Evolutionary conservation across 1,139 yeast species (phyloP).

Genomic region (Suhomyces anneliseae): DNA sequence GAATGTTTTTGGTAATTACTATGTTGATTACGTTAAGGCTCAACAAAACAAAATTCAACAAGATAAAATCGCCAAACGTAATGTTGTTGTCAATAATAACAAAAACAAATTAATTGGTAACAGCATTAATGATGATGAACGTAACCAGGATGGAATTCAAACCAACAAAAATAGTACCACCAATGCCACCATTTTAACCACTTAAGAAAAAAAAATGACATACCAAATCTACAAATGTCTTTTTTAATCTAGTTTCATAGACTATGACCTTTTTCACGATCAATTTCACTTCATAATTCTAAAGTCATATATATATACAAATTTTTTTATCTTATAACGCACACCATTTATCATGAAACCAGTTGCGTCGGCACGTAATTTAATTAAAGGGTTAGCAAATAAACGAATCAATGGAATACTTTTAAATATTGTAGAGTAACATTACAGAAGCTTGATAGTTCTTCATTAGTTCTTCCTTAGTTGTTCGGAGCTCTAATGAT

Average conservation of each 20-base stretch:
- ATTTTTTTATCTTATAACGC: not conserved
- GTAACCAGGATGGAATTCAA: conserved; percentile 7
- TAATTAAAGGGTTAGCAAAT: not conserved
- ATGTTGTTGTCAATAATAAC: conserved; percentile 10
- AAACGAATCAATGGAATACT: too few species aligned
- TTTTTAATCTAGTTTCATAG: not conserved
- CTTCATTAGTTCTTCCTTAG: too few species aligned
- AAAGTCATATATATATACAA: not conserved
- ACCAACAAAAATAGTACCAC: conserved; percentile 10
- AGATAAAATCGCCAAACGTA: conserved; percentile 16
- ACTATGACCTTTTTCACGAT: conserved; percentile 6
- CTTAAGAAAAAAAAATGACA: conserved; percentile 4
- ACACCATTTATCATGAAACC: not conserved
- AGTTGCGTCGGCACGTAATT: not conserved
- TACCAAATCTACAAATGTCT: not conserved
- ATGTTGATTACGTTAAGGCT: conserved; percentile 28
- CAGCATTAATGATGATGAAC: conserved; percentile 11
- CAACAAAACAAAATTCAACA: conserved; percentile 20
- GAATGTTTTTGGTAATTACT: conserved; percentile 66
- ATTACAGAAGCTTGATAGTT: too few species aligned
- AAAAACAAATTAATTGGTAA: conserved; percentile 10
- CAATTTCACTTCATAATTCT: conserved; percentile 3
- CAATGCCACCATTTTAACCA: conserved; percentile 14
- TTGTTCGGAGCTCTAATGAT: too few species aligned
- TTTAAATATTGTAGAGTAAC: too few species aligned